Base-by-base conservation (phyloP, 2,329 filamentous ascomycete species). In the Trichophyton equinum region DNA sequence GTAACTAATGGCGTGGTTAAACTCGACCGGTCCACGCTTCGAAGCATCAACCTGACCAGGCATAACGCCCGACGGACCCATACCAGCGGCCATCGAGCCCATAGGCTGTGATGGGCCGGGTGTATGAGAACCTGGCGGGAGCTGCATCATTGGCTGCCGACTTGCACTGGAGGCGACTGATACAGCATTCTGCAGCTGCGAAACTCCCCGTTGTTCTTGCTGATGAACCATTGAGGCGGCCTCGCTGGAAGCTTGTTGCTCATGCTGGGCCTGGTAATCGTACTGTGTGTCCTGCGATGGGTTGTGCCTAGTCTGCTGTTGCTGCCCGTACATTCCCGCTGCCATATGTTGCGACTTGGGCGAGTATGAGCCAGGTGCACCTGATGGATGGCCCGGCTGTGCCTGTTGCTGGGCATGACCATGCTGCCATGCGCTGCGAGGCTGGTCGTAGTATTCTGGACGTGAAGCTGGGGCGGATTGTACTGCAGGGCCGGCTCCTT, bases 1-100 rank as follows among this genome's bases (percentile, higher is more conserved):
- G 70, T 99, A 99, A 73, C 91, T 97, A 65, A 99, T 99, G 0
- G 94, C 94, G 75, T 99, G 94, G 72, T 99, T 99, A 74, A 99
- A 99, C 71, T 99, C 94, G 18, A 99, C 94, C 1, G 94, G 94
- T 0, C 91, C 92, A 61, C 91, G 85, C 71, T 94, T 95, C 73
- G 95, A 91, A 71, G 89, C 68, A 59, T 78, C 79, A 59, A 74
- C 75, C 61, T 78, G 75, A n/a, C 72, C 73, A 27, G 74, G 78
- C 76, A 73, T 82, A 76, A 75, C 86, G 74, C 74, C 83, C 76
- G 67, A 78, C 25, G 60, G 42, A 22, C 79, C 81, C 63, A 80
- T 79, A 51, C 83, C 84, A 47, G 83, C 84, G 67, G 86, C 89
- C 61, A 86, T 71, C 36, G 77, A 81, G 64, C 82, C 81, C 63